Conservation (phyloP, 257 asterid genomes). For the Schizonepeta tenuifolia region DNA sequence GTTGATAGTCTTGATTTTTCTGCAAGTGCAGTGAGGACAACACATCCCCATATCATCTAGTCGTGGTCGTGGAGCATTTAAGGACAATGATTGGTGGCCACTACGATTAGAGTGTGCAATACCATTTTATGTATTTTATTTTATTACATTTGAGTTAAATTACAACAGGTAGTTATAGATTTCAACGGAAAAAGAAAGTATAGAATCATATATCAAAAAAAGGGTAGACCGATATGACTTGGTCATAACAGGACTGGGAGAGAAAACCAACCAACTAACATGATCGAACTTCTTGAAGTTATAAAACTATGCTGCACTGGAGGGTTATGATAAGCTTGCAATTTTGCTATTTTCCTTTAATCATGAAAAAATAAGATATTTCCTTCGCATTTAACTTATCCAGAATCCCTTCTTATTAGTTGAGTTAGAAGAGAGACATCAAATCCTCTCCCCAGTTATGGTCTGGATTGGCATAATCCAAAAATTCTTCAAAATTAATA, state of each 20-base stretch:
- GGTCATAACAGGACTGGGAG: constrained; percentile 20
- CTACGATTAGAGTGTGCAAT: no score
- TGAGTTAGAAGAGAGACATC: neutral
- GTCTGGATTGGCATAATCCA: neutral
- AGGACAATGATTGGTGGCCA: no score
- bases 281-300: neutral
- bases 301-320: neutral
- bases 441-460: neutral
- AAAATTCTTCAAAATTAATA: constrained; percentile 4
- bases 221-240: no score
- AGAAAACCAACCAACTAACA: neutral
- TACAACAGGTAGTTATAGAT: no score
- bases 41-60: no score
- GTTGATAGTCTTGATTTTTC: no score
- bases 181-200: no score
- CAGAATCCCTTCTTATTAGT: neutral
- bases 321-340: neutral
- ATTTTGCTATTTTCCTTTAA: neutral
- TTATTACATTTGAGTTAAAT: no score
- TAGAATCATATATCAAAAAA: no score
- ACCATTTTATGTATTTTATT: no score
- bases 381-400: neutral
- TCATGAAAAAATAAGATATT: neutral
- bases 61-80: no score
- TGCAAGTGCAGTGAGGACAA: no score